phyloP scores from a whole-genome alignment of 2,329 filamentous ascomycete species.

The Sporothrix sp. region DNA sequence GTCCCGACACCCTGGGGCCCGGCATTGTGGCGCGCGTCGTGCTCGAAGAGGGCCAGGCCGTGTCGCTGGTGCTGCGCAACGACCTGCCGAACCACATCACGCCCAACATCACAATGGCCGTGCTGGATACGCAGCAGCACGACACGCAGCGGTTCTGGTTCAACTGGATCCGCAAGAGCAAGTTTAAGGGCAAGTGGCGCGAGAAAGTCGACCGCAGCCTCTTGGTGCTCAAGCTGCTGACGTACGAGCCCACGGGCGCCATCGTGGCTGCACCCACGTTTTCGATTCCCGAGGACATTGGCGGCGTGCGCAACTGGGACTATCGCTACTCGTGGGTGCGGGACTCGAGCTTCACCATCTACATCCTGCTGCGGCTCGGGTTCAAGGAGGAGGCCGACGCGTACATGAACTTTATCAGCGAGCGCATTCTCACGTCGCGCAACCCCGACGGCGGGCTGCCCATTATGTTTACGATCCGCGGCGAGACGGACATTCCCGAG shows the following conservation, averaged over 20 bases:
- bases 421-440: conserved; percentile 55
- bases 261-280: conserved; percentile 71
- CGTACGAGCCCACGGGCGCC: conserved; percentile 68
- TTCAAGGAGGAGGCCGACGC: conserved; percentile 67
- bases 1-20: conserved; percentile 45
- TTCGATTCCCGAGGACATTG: conserved; percentile 65
- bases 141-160: conserved; percentile 65
- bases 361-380: conserved; percentile 65
- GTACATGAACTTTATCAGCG: conserved; percentile 70
- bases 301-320: conserved; percentile 58
- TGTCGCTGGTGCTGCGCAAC: conserved; percentile 60
- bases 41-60: conserved; percentile 54
- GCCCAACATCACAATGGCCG: conserved; percentile 44
- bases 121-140: conserved; percentile 54
- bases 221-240: conserved; percentile 66
- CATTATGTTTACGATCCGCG: conserved; percentile 74
- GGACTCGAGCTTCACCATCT: conserved; percentile 69
- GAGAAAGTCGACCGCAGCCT: conserved; percentile 63
- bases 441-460: conserved; percentile 53
- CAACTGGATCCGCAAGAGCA: conserved; percentile 61
- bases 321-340: conserved; percentile 72
- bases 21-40: conserved; percentile 52
- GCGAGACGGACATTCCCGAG: conserved; percentile 65
- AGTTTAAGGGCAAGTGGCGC: conserved; percentile 62
- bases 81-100: conserved; percentile 50